A percentile compares a stretch with the other conserved stretches of the same genome.
Evolutionary conservation across 140 eudicot genomes (phyloP).

Genomic region (Senecio squalidus): DNA sequence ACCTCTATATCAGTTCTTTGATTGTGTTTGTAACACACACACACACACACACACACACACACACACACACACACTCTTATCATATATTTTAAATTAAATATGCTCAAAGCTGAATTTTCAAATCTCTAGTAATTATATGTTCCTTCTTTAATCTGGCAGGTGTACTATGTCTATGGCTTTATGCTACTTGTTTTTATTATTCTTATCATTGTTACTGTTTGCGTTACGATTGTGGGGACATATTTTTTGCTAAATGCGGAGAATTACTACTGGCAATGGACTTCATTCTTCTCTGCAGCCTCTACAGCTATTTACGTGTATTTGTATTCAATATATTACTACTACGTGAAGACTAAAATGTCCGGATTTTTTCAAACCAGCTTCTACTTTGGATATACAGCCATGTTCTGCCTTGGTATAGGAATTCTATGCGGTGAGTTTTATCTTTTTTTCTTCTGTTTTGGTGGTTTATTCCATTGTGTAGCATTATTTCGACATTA

Average conservation of each 20-base stretch:
- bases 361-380: conserved; percentile 92
- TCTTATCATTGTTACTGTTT: conserved; percentile 70
- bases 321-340: conserved; percentile 77
- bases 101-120: background rate
- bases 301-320: conserved; percentile 82
- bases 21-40: background rate
- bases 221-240: conserved; percentile 87
- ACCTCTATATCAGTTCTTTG: background rate
- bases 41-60: background rate
- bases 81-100: too few relatives aligned
- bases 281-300: conserved; percentile 84
- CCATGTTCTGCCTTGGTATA: conserved; percentile 84
- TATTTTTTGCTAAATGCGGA: conserved; percentile 85
- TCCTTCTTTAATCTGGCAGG: conserved; percentile 33
- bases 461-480: background rate
- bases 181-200: conserved; percentile 83
- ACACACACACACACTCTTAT: too few relatives aligned
- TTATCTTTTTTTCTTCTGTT: background rate
- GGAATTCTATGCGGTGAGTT: conserved; percentile 85
- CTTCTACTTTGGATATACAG: conserved; percentile 84
- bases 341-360: conserved; percentile 85
- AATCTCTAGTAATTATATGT: background rate
- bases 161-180: conserved; percentile 85
- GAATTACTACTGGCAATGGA: conserved; percentile 97
- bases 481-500: too few relatives aligned